Conservation (phyloP, 225 moss, liverwort and hornwort genomes). For the Pseudisothecium myosuroides region DNA sequence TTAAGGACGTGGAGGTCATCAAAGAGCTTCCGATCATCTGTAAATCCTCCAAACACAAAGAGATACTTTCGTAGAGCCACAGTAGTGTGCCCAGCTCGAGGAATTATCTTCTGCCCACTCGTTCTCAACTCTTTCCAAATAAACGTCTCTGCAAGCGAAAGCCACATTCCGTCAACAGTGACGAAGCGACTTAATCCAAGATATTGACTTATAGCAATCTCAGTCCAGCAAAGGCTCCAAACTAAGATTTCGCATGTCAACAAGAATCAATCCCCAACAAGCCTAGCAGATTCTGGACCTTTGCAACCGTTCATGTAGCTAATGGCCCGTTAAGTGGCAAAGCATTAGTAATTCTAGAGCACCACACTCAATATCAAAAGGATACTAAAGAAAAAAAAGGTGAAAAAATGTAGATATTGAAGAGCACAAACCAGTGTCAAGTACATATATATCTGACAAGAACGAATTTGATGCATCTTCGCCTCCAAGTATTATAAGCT, state of each 20-base stretch:
- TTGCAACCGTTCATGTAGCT: background rate
- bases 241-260: background rate
- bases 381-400: background rate
- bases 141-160: constrained; percentile 38
- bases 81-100: constrained; percentile 93
- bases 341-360: background rate
- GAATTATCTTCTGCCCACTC: constrained; percentile 87
- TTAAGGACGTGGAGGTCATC: constrained; percentile 97
- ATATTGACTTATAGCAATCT: background rate
- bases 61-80: constrained; percentile 78
- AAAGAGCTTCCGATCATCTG: constrained; percentile 93
- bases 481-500: constrained; percentile 83
- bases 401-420: background rate
- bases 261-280: background rate
- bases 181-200: background rate
- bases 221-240: background rate
- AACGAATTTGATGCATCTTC: constrained; percentile 89
- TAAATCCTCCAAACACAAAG: constrained; percentile 96
- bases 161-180: background rate
- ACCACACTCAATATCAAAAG: background rate
- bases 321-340: background rate
- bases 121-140: constrained; percentile 91
- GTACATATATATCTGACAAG: constrained; percentile 79
- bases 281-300: background rate
- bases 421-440: constrained; percentile 66